Evolutionary conservation across 2,329 filamentous ascomycete species (phyloP), one percentile per base, ranked within the genome.

Genomic region (Chaetomium sp.): DNA sequence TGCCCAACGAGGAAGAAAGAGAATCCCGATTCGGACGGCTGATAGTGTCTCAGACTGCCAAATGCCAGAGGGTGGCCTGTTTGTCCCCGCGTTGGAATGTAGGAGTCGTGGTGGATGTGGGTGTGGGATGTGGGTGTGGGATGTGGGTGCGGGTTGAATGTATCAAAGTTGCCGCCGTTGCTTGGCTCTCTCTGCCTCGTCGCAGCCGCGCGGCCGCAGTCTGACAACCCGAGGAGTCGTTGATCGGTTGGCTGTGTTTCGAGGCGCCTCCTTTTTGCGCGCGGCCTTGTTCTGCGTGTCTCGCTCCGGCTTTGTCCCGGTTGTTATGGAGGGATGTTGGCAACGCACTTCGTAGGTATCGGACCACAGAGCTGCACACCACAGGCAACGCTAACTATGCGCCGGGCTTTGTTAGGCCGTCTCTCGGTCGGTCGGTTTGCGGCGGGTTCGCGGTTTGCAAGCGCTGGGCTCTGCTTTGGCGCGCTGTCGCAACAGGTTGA

Each of bases 161-260:
- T 54, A n/a, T 54, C 56, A 56, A 56, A 56, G 16, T 35, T 27
- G 54, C 21, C 25, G 35, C 29, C 38, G 47, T 21, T 29, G 47
- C 33, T 47, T 53, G 63, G 29, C 38, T 63, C 29, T 25, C 10
- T 25, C 31, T 55, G 45, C 64, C 31, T 57, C 42, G 60, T 56
- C 57, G 58, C 56, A 63, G 63, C 65, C 57, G 60, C 57, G 66
- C 53, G 64, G 65, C 59, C 62, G 59, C 42, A 56, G 45, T 50
- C 59, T 45, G 9, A 65, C 31, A 45, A 66, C 38, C 58, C 53
- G 56, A 59, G 51, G 33, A 45, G 59, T 51, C 13, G 61, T 33
- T 55, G 61, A 53, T 65, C 62, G 60, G 64, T 60, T 61, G 66
- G 64, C 56, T 59, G 50, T 66, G 61, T 54, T 23, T 25, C 19